Evolutionary conservation across 352 stramenopile genomes (phyloP).

Genomic region (Phytophthora idaei): DNA sequence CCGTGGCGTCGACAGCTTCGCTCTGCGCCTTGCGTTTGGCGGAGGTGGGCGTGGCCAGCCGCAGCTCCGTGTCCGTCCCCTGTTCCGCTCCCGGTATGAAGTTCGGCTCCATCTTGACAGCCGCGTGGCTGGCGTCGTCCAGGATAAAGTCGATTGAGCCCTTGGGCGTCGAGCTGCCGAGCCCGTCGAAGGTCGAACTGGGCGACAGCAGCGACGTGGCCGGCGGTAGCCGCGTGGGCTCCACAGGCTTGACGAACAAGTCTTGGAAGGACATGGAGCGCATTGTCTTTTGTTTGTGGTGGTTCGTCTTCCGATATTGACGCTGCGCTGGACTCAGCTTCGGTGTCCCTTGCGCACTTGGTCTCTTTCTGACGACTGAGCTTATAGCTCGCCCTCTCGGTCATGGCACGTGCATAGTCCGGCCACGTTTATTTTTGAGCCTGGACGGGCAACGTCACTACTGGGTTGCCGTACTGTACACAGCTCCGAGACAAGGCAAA

Average conservation of each 20-base stretch:
- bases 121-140: conserved; percentile 17
- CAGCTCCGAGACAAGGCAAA: background rate
- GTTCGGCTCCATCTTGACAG: conserved; percentile 21
- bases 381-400: conserved; percentile 7
- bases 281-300: conserved; percentile 8
- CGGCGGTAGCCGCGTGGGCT: conserved; percentile 10
- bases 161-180: conserved; percentile 21
- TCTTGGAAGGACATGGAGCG: conserved; percentile 40
- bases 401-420: conserved; percentile 14
- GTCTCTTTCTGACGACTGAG: conserved; percentile 27
- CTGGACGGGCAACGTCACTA: background rate
- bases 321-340: conserved; percentile 11
- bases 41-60: conserved; percentile 13
- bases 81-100: conserved; percentile 6
- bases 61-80: conserved; percentile 8
- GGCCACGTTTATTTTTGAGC: conserved; percentile 12
- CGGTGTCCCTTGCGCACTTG: conserved; percentile 8
- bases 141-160: conserved; percentile 43
- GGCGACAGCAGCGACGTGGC: conserved; percentile 20
- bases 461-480: background rate
- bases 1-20: conserved; percentile 1
- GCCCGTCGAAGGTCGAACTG: conserved; percentile 11
- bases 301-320: background rate
- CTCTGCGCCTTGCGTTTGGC: conserved; percentile 8
- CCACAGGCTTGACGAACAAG: conserved; percentile 24